phyloP scores from a whole-genome alignment of 139 green algal species.

The Chlorella sp. region DNA sequence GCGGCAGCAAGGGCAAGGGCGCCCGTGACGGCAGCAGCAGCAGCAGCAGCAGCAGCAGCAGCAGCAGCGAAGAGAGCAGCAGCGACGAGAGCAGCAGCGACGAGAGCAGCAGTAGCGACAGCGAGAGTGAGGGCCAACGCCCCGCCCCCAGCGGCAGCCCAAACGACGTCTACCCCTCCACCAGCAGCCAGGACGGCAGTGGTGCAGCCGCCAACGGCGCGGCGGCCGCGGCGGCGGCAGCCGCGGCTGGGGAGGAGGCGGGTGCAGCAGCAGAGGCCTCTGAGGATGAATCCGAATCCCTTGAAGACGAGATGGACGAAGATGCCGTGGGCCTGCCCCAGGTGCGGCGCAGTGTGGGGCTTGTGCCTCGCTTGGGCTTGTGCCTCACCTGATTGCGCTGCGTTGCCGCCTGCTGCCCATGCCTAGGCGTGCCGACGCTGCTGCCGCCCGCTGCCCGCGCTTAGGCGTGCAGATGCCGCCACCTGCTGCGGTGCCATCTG shows the following conservation, averaged over 20 bases:
- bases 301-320: no score
- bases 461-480: no score
- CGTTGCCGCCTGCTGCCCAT: no score
- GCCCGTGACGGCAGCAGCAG: not conserved
- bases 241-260: not conserved
- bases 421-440: no score
- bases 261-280: not conserved
- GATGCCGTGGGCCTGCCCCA: no score
- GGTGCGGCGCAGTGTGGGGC: no score
- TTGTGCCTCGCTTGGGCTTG: no score
- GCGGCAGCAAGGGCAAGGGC: not conserved
- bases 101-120: conserved; percentile 17
- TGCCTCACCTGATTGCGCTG: no score
- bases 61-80: conserved; percentile 25
- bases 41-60: not conserved
- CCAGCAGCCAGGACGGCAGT: not conserved
- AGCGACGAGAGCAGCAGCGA: conserved; percentile 18
- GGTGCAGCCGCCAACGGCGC: not conserved
- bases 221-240: not conserved
- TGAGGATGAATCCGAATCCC: no score
- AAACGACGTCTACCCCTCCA: not conserved
- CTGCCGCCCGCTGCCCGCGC: no score
- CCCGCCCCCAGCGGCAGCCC: not conserved
- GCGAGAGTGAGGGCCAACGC: not conserved
- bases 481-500: no score